These are phyloP conservation scores for Fusarium dlaminii DNA, from an alignment of 2,329 filamentous ascomycete genomes.

Conservation along the genomic window DNA sequence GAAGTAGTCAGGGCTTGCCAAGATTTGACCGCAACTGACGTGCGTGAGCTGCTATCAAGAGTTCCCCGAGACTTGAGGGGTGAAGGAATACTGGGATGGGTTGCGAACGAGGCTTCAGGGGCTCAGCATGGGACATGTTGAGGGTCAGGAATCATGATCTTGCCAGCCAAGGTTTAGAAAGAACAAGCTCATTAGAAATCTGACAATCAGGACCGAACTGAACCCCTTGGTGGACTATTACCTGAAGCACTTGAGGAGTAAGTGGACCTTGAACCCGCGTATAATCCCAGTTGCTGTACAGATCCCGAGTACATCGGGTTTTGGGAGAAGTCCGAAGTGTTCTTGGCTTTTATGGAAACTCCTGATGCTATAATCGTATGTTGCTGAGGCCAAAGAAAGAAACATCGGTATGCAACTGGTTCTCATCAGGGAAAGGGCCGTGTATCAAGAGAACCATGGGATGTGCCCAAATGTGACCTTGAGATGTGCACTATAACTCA, in stretches of 20 bases:
- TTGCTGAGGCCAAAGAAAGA: neutral
- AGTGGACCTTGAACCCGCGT: neutral
- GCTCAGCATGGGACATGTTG: neutral
- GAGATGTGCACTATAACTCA: too few relatives aligned
- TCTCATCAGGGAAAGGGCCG: neutral
- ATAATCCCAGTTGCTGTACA: neutral
- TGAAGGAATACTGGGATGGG: slow-evolving; percentile 27
- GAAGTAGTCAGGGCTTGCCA: slow-evolving; percentile 1
- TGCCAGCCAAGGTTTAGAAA: neutral
- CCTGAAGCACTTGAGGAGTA: neutral
- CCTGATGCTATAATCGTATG: neutral
- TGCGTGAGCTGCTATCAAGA: slow-evolving; percentile 12
- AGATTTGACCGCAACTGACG: neutral
- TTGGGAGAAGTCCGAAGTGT: neutral
- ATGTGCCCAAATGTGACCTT: neutral
- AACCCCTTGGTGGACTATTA: neutral
- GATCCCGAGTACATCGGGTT: neutral
- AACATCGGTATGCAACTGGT: too few relatives aligned
- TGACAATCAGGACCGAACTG: neutral
- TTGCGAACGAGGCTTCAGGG: neutral
- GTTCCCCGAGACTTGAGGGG: slow-evolving; percentile 8
- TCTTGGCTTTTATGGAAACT: neutral
- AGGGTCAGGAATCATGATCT: neutral
- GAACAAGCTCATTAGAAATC: neutral
- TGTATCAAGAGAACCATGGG: neutral